phyloP scores from a whole-genome alignment of 2,329 filamentous ascomycete species.

The Rutstroemia sp. region DNA sequence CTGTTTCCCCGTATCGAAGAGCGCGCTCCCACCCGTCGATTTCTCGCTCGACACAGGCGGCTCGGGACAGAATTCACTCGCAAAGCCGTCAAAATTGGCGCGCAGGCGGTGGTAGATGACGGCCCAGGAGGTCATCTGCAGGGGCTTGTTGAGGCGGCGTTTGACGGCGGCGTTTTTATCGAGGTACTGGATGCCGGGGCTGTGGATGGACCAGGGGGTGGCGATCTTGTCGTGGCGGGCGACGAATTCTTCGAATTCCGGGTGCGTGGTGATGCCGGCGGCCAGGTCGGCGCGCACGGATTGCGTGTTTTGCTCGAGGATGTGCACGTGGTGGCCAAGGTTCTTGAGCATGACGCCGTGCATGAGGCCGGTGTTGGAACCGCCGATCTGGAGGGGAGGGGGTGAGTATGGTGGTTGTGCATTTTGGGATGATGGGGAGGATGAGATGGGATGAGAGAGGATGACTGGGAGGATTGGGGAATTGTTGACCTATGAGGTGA shows the following conservation, averaged over 20 bases:
- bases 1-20: not conserved
- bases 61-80: constrained; percentile 2
- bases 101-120: constrained; percentile 15
- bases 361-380: constrained; percentile 18
- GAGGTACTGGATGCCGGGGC: constrained; percentile 7
- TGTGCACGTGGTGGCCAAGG: constrained; percentile 12
- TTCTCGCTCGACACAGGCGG: not conserved
- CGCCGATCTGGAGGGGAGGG: constrained; percentile 11
- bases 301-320: constrained; percentile 13
- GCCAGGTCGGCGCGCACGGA: constrained; percentile 12
- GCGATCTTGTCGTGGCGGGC: not conserved
- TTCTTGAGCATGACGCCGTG: constrained; percentile 12
- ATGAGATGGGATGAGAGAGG: too few relatives aligned
- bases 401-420: not conserved
- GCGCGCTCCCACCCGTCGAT: not conserved
- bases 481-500: too few relatives aligned
- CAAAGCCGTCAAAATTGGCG: constrained; percentile 18
- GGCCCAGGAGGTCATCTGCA: constrained; percentile 12
- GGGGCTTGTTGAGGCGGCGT: not conserved
- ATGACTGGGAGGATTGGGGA: too few relatives aligned
- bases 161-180: constrained; percentile 10
- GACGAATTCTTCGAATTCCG: constrained; percentile 7
- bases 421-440: too few relatives aligned
- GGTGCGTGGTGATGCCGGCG: constrained; percentile 15
- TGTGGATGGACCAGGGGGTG: not conserved